A percentile compares a stretch with the other conserved stretches of the same genome.
Evolutionary conservation across 2,329 filamentous ascomycete genomes (phyloP).

Genomic region (Cladophialophora yegresii): DNA sequence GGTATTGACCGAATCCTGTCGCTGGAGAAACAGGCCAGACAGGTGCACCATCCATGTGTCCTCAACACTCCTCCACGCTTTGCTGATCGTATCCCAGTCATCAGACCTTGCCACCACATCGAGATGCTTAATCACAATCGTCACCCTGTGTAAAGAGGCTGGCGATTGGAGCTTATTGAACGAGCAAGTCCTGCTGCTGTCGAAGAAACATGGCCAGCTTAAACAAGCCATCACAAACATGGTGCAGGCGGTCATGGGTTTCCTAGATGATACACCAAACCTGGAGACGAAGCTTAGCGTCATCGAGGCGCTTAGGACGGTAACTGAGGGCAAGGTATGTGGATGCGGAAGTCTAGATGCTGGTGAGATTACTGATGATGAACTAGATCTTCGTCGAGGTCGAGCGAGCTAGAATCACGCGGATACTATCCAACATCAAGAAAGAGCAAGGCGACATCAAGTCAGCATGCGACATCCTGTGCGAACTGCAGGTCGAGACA

Average conservation of each 20-base stretch:
- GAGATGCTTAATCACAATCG: conserved; percentile 79
- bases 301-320: conserved; percentile 92
- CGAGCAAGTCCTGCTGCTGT: conserved; percentile 91
- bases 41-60: conserved; percentile 59
- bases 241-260: conserved; percentile 94
- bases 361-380: background rate
- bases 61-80: conserved; percentile 6
- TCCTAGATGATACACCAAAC: conserved; percentile 82
- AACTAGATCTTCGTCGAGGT: conserved; percentile 93
- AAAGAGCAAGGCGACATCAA: conserved; percentile 90
- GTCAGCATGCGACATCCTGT: conserved; percentile 86
- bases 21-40: conserved; percentile 95
- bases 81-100: conserved; percentile 58
- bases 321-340: conserved; percentile 89
- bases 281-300: conserved; percentile 86
- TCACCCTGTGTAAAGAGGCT: conserved; percentile 90
- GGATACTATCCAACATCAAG: conserved; percentile 95
- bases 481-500: conserved; percentile 97
- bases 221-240: conserved; percentile 99
- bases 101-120: conserved; percentile 96
- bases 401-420: conserved; percentile 91
- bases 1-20: conserved; percentile 90
- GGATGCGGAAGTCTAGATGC: background rate
- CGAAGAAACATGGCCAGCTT: conserved; percentile 99
- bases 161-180: conserved; percentile 94